Evolutionary conservation across 164 flowering plant genomes (phyloP).

Genomic region (Litsea cubeba): DNA sequence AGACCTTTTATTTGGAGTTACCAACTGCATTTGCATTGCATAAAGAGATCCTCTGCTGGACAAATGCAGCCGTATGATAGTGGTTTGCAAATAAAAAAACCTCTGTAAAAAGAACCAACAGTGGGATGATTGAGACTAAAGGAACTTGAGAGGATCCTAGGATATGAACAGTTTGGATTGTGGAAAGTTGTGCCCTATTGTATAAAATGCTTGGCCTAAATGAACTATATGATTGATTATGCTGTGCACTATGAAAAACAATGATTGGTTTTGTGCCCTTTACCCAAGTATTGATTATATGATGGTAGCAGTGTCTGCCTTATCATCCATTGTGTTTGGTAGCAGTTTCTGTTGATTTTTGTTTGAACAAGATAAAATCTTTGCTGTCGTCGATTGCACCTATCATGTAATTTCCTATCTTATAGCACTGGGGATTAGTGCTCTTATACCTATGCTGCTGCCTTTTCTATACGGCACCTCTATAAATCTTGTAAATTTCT

Average conservation of each 20-base stretch:
- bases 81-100: not conserved
- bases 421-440: too few relatives aligned
- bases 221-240: not conserved
- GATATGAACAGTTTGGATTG: not conserved
- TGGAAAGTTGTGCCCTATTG: not conserved
- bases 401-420: too few relatives aligned
- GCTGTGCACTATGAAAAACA: not conserved
- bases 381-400: too few relatives aligned
- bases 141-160: not conserved
- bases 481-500: too few relatives aligned
- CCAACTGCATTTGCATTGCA: not conserved
- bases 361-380: too few relatives aligned
- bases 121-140: not conserved
- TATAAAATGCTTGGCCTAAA: not conserved
- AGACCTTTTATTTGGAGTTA: not conserved
- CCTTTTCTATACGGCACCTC: too few relatives aligned
- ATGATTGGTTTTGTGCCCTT: not conserved
- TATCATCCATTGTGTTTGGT: slow-evolving; percentile 1
- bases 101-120: not conserved
- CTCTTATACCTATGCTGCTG: too few relatives aligned
- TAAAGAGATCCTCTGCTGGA: not conserved
- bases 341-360: not conserved
- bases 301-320: not conserved
- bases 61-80: not conserved
- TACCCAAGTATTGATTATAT: not conserved